Base-by-base conservation (phyloP, 768 basidiomycete genomes). In the Trametes meyenii region DNA sequence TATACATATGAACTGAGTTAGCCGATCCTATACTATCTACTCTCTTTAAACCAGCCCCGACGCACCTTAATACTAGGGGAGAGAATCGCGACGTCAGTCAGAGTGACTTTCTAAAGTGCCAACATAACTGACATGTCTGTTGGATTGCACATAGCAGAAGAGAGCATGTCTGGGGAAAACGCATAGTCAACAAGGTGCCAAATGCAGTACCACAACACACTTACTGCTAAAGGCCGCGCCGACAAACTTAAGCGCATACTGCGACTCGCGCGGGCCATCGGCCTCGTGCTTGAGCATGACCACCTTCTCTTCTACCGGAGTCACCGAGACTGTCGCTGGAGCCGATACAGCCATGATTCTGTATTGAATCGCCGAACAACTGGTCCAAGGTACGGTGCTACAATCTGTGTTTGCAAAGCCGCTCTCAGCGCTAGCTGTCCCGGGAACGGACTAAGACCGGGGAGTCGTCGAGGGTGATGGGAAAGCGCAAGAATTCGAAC, bases 141-240 rank as follows among this genome's bases (percentile, higher is more conserved):
- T 0, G 75, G 75, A 50, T 76, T 76, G 55, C 67, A 75, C 44
- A 75, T 66, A 2, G 69, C 74, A 11, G 74, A 74, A 1, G 73
- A 72, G 7, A 69, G 60, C 75, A 76, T 76, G 46, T 74, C 75
- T 76, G 53, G 14, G 5, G 10, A 39, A 11, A 13, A 49, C 2
- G 2, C 6, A 10, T 48, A 16, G 40, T 39, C 44, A 44, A 29
- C 14, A 12, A 48, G 24, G 14, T 17, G 11, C 35, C 17, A 12
- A 17, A n/a, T 38, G 8, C 17, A 26, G 7, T n/a, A 12, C 29
- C 10, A 55, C 19, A 16, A 45, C 16, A 14, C 17, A 66, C 73
- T 56, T 64, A 74, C 73, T 73, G 45, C 67, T 68, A 44, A 73
- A 51, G 8, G 71, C 71, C 2, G 73, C 73, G 19, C 69, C 71